Base-by-base conservation (phyloP, 169 alveolate species). In the Eimeria acervulina region DNA sequence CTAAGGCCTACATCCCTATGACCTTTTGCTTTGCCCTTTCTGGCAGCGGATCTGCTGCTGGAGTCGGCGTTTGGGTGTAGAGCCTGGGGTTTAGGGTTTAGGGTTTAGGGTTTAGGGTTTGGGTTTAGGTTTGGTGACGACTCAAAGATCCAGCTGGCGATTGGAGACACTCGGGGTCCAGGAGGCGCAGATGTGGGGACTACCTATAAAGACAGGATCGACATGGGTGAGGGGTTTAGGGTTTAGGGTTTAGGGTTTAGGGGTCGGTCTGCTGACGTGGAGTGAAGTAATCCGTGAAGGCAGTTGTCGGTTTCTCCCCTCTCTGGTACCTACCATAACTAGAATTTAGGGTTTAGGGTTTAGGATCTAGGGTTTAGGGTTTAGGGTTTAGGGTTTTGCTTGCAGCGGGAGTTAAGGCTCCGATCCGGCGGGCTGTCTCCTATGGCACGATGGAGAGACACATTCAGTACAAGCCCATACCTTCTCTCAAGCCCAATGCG, bases 91-190 rank as follows among this genome's bases (percentile, higher is more conserved):
- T 21, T 26, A 63, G 74, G 74, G 74, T 63, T 63, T 63, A 63
- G 74, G 74, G 36, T 63, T 7, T 6, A 21, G 26, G 21, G 28
- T 87, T 59, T 31, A 90, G 95, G 38, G 28, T 52, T 6, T 40
- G 26, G 21, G 28, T 87, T 59, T 31, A 90, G 95, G 38, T 90
- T 90, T 40, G 95, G 95, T 3, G 95, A 90, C 88, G 95, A 90
- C 55, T 90, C 95, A 42, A 90, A 90, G 87, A 90, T 90, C 26
- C 89, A 90, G 88, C 95, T 90, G 23, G 95, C 87, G 66, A 76
- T 90, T 47, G 95, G 95, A 26, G 95, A 90, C 95, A 90, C 95
- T 52, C 95, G 95, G 0, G 84, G 52, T n/a, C 52, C 44, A 72
- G 84, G 52, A 40, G 51, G 84, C 21, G 84, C 26, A 72, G 84